Conservation (phyloP, 2,329 filamentous ascomycete genomes). For the Alternaria angustiovoidea region DNA sequence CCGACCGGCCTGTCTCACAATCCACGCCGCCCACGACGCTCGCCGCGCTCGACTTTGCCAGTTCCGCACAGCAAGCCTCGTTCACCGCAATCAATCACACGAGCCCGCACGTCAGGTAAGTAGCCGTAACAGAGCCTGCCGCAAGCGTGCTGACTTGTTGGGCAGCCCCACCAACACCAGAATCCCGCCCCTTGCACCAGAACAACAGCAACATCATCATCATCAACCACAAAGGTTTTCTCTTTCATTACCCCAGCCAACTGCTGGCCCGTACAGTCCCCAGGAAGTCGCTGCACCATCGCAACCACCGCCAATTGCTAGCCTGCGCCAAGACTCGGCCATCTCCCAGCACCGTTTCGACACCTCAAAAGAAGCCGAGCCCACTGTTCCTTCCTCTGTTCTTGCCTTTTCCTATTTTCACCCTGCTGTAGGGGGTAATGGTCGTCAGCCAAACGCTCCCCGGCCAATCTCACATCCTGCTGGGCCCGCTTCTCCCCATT, state of each 20-base stretch:
- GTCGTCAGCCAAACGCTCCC: conserved; percentile 21
- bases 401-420: conserved; percentile 21
- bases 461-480: conserved; percentile 13
- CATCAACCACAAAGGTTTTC: conserved; percentile 13
- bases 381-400: conserved; percentile 18
- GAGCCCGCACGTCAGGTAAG: conserved; percentile 28
- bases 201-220: neutral
- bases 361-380: conserved; percentile 22
- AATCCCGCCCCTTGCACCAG: conserved; percentile 10
- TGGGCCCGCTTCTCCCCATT: conserved; percentile 17
- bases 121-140: neutral
- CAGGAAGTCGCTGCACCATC: conserved; percentile 15
- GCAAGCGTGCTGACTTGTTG: conserved; percentile 16
- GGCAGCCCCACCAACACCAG: conserved; percentile 22
- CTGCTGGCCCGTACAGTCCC: conserved; percentile 13
- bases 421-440: conserved; percentile 5
- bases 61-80: conserved; percentile 6
- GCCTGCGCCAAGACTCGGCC: conserved; percentile 31
- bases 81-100: conserved; percentile 25
- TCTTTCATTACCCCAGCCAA: conserved; percentile 9
- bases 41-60: conserved; percentile 9
- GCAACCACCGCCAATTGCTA: conserved; percentile 14
- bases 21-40: conserved; percentile 9
- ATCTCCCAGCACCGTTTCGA: conserved; percentile 27
- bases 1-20: conserved; percentile 17